A percentile compares a stretch with the other conserved stretches of the same genome.
phyloP scores from a whole-genome alignment of 768 basidiomycete species.

The Tylopilus vinaceipallidus region DNA sequence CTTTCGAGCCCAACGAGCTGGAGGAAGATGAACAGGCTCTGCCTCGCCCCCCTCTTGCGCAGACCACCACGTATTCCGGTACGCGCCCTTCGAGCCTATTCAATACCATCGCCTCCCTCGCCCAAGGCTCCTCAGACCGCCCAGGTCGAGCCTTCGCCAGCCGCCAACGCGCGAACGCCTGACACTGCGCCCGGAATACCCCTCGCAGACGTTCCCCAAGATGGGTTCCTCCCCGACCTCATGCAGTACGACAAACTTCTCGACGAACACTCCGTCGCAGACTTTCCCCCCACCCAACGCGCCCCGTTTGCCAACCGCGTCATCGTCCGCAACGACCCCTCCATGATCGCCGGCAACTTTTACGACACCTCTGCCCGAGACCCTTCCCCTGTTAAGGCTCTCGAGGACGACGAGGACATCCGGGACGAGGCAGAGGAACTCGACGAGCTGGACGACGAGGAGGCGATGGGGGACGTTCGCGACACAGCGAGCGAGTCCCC shows the following conservation, averaged over 20 bases:
- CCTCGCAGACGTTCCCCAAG: slow-evolving; percentile 23
- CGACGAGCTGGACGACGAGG: slow-evolving; percentile 22
- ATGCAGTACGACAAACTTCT: slow-evolving; percentile 60
- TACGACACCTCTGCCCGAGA: slow-evolving; percentile 19
- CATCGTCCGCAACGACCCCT: slow-evolving; percentile 68
- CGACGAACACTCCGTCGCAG: slow-evolving; percentile 55
- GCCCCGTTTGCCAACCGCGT: slow-evolving; percentile 60
- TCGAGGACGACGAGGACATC: slow-evolving; percentile 8
- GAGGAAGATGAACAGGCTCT: slow-evolving; percentile 28
- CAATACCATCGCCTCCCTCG: slow-evolving; percentile 17
- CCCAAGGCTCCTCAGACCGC: background rate
- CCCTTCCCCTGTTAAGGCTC: background rate
- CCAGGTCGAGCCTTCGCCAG: slow-evolving; percentile 2
- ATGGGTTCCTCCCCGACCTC: slow-evolving; percentile 52
- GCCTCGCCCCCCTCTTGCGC: slow-evolving; percentile 12
- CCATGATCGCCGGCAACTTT: slow-evolving; percentile 50
- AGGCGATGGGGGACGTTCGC: slow-evolving; percentile 12
- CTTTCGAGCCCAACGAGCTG: background rate
- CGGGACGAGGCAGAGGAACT: slow-evolving; percentile 13
- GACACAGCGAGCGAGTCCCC: slow-evolving; percentile 18
- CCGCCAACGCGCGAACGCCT: background rate
- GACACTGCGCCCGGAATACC: slow-evolving; percentile 11
- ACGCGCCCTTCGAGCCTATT: slow-evolving; percentile 11
- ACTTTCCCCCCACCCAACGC: slow-evolving; percentile 51
- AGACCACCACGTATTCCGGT: slow-evolving; percentile 2